phyloP scores from a whole-genome alignment of 192 early-diverging fungal genomes.

The Coemansia sp. region DNA sequence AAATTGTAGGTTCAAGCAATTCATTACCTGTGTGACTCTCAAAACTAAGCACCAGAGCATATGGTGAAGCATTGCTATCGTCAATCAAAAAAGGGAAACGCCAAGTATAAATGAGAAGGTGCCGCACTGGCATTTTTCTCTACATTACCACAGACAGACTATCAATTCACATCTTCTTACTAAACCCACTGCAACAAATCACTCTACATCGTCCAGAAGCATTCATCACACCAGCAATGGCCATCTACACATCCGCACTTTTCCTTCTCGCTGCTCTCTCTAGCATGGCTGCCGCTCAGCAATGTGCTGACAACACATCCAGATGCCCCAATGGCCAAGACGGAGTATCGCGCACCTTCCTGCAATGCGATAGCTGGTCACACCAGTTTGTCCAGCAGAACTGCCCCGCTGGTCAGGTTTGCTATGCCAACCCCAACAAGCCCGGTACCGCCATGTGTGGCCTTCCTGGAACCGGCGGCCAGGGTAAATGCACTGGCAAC shows the following conservation, averaged over 20 bases:
- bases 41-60: background rate
- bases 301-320: constrained; percentile 28
- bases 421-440: constrained; percentile 36
- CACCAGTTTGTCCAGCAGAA: constrained; percentile 17
- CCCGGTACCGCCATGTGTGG: constrained; percentile 37
- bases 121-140: background rate
- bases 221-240: constrained; percentile 14
- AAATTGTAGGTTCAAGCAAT: background rate
- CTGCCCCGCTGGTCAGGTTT: constrained; percentile 34
- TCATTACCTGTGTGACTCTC: background rate
- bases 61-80: background rate
- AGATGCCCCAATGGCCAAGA: constrained; percentile 29
- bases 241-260: constrained; percentile 12
- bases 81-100: background rate
- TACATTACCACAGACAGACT: background rate
- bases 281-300: constrained; percentile 18
- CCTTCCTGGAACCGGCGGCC: constrained; percentile 34
- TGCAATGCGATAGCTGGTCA: constrained; percentile 39
- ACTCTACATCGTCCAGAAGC: background rate
- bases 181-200: background rate
- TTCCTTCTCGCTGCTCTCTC: constrained; percentile 18
- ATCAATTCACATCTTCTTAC: background rate
- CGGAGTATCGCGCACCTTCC: constrained; percentile 34
- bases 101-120: background rate
- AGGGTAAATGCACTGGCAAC: constrained; percentile 39